These are phyloP conservation scores for Boletus tylopilopsis DNA, from an alignment of 768 basidiomycete genomes.

Conservation along the genomic window DNA sequence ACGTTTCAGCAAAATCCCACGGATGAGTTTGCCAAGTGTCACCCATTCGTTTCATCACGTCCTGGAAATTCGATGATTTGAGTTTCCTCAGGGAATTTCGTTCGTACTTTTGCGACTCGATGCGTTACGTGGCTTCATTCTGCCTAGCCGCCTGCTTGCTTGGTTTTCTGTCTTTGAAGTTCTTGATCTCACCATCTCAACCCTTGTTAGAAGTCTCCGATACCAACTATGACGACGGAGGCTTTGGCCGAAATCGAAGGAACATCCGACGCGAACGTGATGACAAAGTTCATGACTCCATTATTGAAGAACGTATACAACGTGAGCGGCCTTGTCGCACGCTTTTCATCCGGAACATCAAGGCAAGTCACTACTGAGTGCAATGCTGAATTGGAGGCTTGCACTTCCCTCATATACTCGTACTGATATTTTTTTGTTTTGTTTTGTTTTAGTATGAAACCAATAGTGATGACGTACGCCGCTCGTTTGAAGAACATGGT, in stretches of 20 bases:
- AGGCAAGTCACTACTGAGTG: constrained; percentile 59
- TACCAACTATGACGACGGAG: constrained; percentile 52
- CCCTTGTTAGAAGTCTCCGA: constrained; percentile 63
- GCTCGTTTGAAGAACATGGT: constrained; percentile 87
- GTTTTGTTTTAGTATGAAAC: constrained; percentile 71
- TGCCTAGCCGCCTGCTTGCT: constrained; percentile 39
- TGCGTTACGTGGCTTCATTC: constrained; percentile 48
- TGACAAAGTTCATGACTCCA: constrained; percentile 86
- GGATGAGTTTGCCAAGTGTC: constrained; percentile 27
- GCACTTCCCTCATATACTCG: constrained; percentile 1
- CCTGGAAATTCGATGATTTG: constrained; percentile 22
- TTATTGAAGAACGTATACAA: constrained; percentile 92
- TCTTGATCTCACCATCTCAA: constrained; percentile 38
- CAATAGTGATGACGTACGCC: constrained; percentile 78
- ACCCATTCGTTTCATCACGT: constrained; percentile 15
- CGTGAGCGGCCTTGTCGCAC: constrained; percentile 94
- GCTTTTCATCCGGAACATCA: constrained; percentile 96
- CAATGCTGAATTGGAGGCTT: constrained; percentile 10
- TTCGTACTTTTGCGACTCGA: constrained; percentile 25
- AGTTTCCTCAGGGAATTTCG: constrained; percentile 22
- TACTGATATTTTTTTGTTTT: constrained; percentile 19
- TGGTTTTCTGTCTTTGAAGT: constrained; percentile 44
- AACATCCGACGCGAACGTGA: constrained; percentile 71
- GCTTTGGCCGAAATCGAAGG: constrained; percentile 44
- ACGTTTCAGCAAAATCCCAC: constrained; percentile 23